phyloP scores from a whole-genome alignment of 257 asterid genomes.

The Cynanchum wilfordii region DNA sequence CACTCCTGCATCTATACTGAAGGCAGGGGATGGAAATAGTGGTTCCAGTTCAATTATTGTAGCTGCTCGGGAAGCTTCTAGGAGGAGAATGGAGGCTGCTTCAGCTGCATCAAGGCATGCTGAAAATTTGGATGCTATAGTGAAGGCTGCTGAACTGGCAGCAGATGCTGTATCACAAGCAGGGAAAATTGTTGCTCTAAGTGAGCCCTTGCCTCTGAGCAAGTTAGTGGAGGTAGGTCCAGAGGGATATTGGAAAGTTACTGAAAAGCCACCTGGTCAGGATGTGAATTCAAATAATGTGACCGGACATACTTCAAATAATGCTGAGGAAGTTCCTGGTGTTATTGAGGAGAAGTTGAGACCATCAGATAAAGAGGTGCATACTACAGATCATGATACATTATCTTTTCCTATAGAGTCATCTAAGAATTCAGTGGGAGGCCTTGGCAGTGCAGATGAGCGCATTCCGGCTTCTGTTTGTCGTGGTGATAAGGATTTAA shows the following conservation, averaged over 20 bases:
- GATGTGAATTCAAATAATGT: slow-evolving; percentile 33
- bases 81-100: slow-evolving; percentile 88
- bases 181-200: slow-evolving; percentile 81
- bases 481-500: slow-evolving; percentile 33
- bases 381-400: slow-evolving; percentile 12
- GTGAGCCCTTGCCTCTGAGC: slow-evolving; percentile 66
- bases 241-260: slow-evolving; percentile 55
- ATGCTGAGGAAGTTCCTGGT: slow-evolving; percentile 32
- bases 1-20: slow-evolving; percentile 56
- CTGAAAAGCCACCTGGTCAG: slow-evolving; percentile 29
- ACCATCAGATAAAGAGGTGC: slow-evolving; percentile 36
- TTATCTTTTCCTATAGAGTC: slow-evolving; percentile 35
- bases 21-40: slow-evolving; percentile 42
- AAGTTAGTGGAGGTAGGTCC: slow-evolving; percentile 73
- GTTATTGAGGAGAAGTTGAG: slow-evolving; percentile 26
- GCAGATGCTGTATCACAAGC: slow-evolving; percentile 95
- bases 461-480: slow-evolving; percentile 25
- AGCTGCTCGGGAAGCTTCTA: slow-evolving; percentile 93
- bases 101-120: slow-evolving; percentile 95
- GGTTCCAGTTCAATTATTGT: slow-evolving; percentile 53
- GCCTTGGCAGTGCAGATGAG: slow-evolving; percentile 30
- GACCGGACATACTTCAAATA: slow-evolving; percentile 25
- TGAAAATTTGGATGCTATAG: slow-evolving; percentile 81
- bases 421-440: slow-evolving; percentile 27
- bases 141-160: slow-evolving; percentile 92